phyloP scores from a whole-genome alignment of 2,329 filamentous ascomycete species.

The Sclerotinia sclerotiorum region DNA sequence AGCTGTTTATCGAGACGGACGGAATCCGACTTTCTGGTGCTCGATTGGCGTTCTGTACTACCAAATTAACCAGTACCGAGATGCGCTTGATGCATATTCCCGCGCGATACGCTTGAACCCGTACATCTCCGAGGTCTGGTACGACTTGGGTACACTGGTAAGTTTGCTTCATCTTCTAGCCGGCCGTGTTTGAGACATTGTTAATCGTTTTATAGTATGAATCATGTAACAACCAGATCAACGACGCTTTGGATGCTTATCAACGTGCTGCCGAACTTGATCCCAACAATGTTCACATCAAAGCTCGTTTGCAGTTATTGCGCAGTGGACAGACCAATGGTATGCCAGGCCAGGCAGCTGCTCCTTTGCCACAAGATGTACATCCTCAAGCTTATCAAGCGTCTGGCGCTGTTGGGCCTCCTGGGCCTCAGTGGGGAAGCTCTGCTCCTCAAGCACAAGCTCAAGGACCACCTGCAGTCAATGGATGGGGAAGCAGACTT shows the following conservation, averaged over 20 bases:
- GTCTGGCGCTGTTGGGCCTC: slow-evolving; percentile 76
- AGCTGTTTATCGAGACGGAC: slow-evolving; percentile 94
- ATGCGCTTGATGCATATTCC: slow-evolving; percentile 95
- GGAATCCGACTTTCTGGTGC: slow-evolving; percentile 99
- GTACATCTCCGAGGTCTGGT: slow-evolving; percentile 99
- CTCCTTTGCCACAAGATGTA: slow-evolving; percentile 91
- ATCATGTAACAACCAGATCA: slow-evolving; percentile 98
- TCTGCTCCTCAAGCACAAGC: slow-evolving; percentile 67
- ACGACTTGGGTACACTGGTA: slow-evolving; percentile 93
- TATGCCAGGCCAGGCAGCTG: slow-evolving; percentile 67
- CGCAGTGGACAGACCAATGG: slow-evolving; percentile 76
- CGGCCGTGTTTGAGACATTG: slow-evolving; percentile 30
- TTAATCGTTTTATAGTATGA: slow-evolving; percentile 66
- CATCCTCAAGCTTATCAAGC: slow-evolving; percentile 92
- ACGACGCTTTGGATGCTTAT: slow-evolving; percentile 93
- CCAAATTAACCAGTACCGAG: slow-evolving; percentile 98
- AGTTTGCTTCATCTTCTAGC: slow-evolving; percentile 45
- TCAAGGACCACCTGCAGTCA: slow-evolving; percentile 44
- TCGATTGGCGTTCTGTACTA: slow-evolving; percentile 99
- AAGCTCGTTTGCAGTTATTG: slow-evolving; percentile 85
- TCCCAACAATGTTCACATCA: slow-evolving; percentile 91
- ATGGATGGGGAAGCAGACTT: slow-evolving; percentile 63
- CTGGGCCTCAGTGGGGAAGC: slow-evolving; percentile 85
- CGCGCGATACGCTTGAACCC: slow-evolving; percentile 94
- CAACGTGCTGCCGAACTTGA: slow-evolving; percentile 92